Percentiles rank a stretch among this genome's conserved stretches.
Conservation (phyloP, 495 filamentous ascomycete species). For the Chaetomium fimeti region DNA sequence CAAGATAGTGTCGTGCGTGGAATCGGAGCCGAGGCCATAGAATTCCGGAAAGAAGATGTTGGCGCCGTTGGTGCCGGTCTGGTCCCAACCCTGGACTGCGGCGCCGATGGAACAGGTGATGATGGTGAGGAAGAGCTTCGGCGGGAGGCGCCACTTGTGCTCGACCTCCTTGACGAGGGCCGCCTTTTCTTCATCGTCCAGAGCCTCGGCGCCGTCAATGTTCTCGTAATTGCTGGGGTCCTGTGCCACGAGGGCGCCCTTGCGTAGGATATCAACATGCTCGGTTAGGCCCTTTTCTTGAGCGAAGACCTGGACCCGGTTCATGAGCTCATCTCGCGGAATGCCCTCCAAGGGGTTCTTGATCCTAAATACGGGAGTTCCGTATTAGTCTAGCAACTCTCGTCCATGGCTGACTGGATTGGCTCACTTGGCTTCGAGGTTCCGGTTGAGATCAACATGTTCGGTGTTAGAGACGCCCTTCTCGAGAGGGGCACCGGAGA, state of each 20-base stretch:
- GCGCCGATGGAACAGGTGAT: slow-evolving; percentile 70
- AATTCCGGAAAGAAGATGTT: slow-evolving; percentile 62
- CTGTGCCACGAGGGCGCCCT: slow-evolving; percentile 67
- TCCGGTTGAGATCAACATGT: slow-evolving; percentile 47
- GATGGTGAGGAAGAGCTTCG: slow-evolving; percentile 62
- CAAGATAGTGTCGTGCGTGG: slow-evolving; percentile 50
- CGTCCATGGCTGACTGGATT: not conserved
- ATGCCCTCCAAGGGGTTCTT: slow-evolving; percentile 60
- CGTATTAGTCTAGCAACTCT: not conserved
- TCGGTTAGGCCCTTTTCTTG: slow-evolving; percentile 51
- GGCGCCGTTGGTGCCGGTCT: slow-evolving; percentile 73
- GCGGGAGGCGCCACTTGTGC: slow-evolving; percentile 65
- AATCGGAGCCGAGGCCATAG: slow-evolving; percentile 46
- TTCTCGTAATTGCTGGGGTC: slow-evolving; percentile 54
- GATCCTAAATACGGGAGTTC: slow-evolving; percentile 25
- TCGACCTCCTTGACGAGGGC: slow-evolving; percentile 56
- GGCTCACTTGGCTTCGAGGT: slow-evolving; percentile 48
- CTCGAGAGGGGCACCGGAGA: slow-evolving; percentile 38
- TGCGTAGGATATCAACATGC: slow-evolving; percentile 51
- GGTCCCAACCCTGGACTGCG: slow-evolving; percentile 72
- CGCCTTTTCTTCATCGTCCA: slow-evolving; percentile 54
- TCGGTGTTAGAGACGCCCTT: slow-evolving; percentile 33
- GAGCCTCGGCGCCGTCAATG: slow-evolving; percentile 48
- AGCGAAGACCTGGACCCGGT: slow-evolving; percentile 56
- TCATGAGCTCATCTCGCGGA: slow-evolving; percentile 51